Evolutionary conservation across 2,329 filamentous ascomycete species (phyloP), one percentile per base, ranked within the genome.

Genomic region (Aspergillus glaucus): DNA sequence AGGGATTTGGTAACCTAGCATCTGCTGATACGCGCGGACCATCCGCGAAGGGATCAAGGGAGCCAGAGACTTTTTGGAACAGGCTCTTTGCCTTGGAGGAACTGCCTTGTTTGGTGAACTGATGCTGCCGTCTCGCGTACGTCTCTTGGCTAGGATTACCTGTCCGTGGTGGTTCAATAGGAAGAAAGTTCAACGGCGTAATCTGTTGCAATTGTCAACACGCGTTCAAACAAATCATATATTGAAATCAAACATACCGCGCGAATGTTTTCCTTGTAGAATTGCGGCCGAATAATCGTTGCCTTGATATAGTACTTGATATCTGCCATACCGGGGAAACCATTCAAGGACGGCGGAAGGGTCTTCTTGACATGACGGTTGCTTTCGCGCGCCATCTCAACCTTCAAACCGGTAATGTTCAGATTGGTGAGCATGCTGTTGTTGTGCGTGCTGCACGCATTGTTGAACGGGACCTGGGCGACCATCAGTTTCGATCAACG

Each of bases 281-380:
- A 78, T 12, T 87, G 85, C 0, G 90, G 89, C n/a, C 90, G 79
- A 61, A 90, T 88, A 5, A 97, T 84, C 0, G 93, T 97, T n/a
- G 87, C 89, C 67, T 98, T 98, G 64, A 97, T 79, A 65, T 88
- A 98, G 70, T 98, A 98, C 57, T 85, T 81, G 51, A 97, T 91
- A 69, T 95, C 90, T 19, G 91, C 92, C 67, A 91, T 83, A 28
- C 85, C 86, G 0, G 88, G 88, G 56, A 93, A 91, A 3, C 88
- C 89, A n/a, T 80, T 87, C 47, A 97, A 74, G 4, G 90, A 94
- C 0, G 93, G 93, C 4, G 93, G 93, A 9, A 98, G 76, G 0
- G 91, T 95, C 58, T 84, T 83, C 62, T 87, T 93, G 54, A 93
- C 82, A 72, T 98, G 93, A 43, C 72, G 73, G 48, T 67, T 65